Base-by-base conservation (phyloP, 768 basidiomycete genomes). In the Trametes cinnabarina region DNA sequence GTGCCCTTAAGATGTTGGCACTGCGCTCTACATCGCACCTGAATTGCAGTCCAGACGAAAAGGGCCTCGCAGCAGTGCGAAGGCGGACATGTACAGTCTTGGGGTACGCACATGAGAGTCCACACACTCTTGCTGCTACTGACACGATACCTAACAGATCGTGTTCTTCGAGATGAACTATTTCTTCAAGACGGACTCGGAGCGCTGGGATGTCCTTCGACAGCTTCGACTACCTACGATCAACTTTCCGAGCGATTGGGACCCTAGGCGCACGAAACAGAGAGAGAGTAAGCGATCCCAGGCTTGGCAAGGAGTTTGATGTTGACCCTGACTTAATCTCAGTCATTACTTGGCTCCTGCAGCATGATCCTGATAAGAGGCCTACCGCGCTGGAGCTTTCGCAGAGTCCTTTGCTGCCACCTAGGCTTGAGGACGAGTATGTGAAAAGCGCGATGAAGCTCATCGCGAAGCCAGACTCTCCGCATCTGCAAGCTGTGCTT, bases 101-200 rank as follows among this genome's bases (percentile, higher is more conserved):
- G 95, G 94, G 22, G 92, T 93, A 68, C 50, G 86, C 77, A 9
- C 3, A 1, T 2, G 22, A 15, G 22, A 26, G 19, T 17, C 44
- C 12, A 12, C 19, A 12, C 41, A n/a, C 42, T 43, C 7, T 23
- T 5, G 23, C 12, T 25, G 3, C 15, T 17, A 4, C 25, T 14
- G 23, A 28, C 25, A 15, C 3, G 14, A 9, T 46, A 15, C 15
- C 3, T 23, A 10, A 20, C 60, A 94, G 92, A 86, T 98, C 63
- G 94, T 97, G 14, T 97, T 97, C 73, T 97, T 98, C 66, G 95
- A 98, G 75, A 96, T 97, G 94, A 94, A 92, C 70, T 92, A 87
- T 72, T 66, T 76, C 17, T 93, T 97, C 73, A 75, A 82, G 11
- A 97, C 94, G 0, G 86, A 83, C 1, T 80, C 90, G 19, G 94